Evolutionary conservation across 208 protist species (phyloP).

Genomic region (Angomonas ambiguus): DNA sequence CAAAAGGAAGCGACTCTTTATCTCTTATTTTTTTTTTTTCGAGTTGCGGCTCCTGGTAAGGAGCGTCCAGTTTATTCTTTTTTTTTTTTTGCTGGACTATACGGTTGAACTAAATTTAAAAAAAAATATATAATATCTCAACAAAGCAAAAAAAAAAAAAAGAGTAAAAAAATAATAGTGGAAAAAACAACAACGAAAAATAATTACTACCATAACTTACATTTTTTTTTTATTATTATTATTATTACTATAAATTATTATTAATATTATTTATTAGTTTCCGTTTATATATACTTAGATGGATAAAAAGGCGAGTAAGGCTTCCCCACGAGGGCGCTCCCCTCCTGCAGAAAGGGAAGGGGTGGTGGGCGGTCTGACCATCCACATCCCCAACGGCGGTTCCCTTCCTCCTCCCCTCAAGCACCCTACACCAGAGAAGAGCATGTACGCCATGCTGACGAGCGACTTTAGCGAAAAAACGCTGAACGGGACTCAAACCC

Average conservation of each 20-base stretch:
- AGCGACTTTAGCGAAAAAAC: constrained; percentile 8
- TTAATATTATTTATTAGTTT: constrained; percentile 16
- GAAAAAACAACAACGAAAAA: not conserved
- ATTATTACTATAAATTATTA: not conserved
- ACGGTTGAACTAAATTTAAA: not conserved
- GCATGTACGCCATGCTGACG: not conserved
- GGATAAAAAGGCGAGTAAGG: not conserved
- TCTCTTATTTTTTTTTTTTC: not conserved
- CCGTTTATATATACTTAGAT: constrained; percentile 13
- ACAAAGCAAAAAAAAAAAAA: no score
- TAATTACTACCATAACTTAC: no score
- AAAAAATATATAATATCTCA: not conserved
- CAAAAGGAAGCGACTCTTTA: no score
- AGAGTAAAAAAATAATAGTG: no score
- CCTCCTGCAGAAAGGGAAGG: not conserved
- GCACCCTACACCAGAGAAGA: not conserved
- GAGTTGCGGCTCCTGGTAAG: no score
- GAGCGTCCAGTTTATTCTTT: not conserved
- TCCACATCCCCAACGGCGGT: not conserved
- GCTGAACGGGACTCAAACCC: not conserved
- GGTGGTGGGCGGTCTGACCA: not conserved
- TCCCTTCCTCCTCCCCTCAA: not conserved
- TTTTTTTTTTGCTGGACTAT: not conserved
- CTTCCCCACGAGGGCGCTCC: not conserved
- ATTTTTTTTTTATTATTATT: not conserved